Evolutionary conservation across 768 basidiomycete species (phyloP), one percentile per base, ranked within the genome.

Genomic region (Gyrodon lividus): DNA sequence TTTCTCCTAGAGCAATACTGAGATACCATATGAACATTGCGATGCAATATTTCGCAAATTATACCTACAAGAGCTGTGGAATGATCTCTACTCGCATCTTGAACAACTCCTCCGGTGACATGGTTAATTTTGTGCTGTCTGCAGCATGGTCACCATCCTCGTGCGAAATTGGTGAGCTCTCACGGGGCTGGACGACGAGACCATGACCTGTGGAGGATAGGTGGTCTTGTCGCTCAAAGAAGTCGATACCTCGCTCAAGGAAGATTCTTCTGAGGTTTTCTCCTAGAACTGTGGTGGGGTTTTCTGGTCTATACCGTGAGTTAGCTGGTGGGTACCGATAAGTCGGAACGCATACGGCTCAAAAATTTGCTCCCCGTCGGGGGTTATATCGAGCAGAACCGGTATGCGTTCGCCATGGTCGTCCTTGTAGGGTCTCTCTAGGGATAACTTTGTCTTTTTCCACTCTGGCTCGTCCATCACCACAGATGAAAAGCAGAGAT

Each of bases 381-480:
- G 74, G 6, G 79, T 76, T 48, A 93, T 87, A 61, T 93, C 89
- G 23, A 78, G 70, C 24, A 92, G 70, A 5, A 75, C 72, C 22
- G 81, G 85, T 24, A 92, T 80, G 8, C 62, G 75, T 40, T 79
- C 72, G 7, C 87, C 89, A 33, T 77, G 69, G 57, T 92, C 89
- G 60, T 90, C 86, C 66, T 86, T 90, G 72, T 91, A 91, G 0
- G 87, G 89, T 34, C 82, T 75, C 63, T 93, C 90, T 28, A 93
- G 76, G 2, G 88, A 84, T 9, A 92, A 71, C 53, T 71, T 84
- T 33, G 84, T 72, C 55, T 77, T 77, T 61, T 79, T 83, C 80
- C 83, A 86, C 8, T 73, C 63, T 10, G 74, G 75, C 46, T 74
- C 62, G 34, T 52, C 61, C 57, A 67, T 65, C 58, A 57, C 59